A percentile compares a stretch with the other conserved stretches of the same genome.
Evolutionary conservation across 805 yeast genomes (phyloP).

Genomic region (Metschnikowia gruessii): DNA sequence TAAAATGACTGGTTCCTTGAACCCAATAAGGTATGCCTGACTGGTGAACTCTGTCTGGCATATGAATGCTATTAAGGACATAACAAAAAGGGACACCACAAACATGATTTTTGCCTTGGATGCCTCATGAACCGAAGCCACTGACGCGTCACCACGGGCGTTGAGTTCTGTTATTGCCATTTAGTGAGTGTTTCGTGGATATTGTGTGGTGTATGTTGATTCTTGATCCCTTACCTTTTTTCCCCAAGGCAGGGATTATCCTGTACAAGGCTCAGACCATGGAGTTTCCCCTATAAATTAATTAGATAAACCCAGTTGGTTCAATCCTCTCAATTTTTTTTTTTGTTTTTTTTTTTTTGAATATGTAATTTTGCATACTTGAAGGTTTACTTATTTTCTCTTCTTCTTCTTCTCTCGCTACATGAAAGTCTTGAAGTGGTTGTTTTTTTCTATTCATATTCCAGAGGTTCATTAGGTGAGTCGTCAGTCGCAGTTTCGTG

Average conservation of each 20-base stretch:
- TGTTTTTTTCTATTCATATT: too few species aligned
- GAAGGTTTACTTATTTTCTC: too few species aligned
- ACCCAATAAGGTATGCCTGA: slow-evolving; percentile 56
- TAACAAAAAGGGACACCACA: slow-evolving; percentile 31
- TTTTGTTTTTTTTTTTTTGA: too few species aligned
- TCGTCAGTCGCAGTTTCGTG: too few species aligned
- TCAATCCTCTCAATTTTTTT: too few species aligned
- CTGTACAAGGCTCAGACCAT: background rate
- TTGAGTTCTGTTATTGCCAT: slow-evolving; percentile 38
- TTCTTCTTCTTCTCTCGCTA: too few species aligned
- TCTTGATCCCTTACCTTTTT: background rate
- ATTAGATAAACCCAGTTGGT: too few species aligned
- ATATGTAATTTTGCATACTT: too few species aligned
- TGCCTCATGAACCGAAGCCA: slow-evolving; percentile 24
- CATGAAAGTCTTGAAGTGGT: too few species aligned
- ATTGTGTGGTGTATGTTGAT: slow-evolving; percentile 24
- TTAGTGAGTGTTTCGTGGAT: slow-evolving; percentile 9
- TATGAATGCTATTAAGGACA: slow-evolving; percentile 57
- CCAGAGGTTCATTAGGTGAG: too few species aligned
- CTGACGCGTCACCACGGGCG: slow-evolving; percentile 22
- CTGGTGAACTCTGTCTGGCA: slow-evolving; percentile 79
- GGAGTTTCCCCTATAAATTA: too few species aligned
- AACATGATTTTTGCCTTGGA: slow-evolving; percentile 39
- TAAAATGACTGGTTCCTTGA: slow-evolving; percentile 66
- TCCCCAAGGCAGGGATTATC: background rate